phyloP scores from a whole-genome alignment of 768 basidiomycete species.

The Phaffia tasmanica region DNA sequence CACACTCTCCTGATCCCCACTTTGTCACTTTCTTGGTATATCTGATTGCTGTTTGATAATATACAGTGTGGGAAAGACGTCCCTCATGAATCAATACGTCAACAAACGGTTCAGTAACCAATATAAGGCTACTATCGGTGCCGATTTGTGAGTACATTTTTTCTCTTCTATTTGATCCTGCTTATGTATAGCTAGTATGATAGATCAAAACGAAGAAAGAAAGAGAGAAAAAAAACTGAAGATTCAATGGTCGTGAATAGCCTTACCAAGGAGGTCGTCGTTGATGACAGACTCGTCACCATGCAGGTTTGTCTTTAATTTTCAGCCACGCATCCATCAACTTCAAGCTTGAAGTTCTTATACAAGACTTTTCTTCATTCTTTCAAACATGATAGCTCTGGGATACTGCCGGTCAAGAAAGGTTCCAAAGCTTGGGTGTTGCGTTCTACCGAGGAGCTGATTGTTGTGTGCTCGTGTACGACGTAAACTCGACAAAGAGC shows the following conservation, averaged over 20 bases:
- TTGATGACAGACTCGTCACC: constrained; percentile 92
- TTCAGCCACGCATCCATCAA: not conserved
- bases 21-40: constrained; percentile 1
- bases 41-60: constrained; percentile 12
- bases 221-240: not conserved
- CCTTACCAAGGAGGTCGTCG: constrained; percentile 96
- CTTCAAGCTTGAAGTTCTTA: not conserved
- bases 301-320: constrained; percentile 65
- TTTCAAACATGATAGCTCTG: constrained; percentile 53
- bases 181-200: too few species aligned
- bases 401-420: constrained; percentile 99
- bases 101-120: constrained; percentile 99
- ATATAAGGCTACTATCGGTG: constrained; percentile 79
- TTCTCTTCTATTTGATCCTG: not conserved
- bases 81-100: constrained; percentile 99
- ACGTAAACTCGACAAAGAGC: constrained; percentile 96
- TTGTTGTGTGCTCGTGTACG: constrained; percentile 97
- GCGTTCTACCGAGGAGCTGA: constrained; percentile 99
- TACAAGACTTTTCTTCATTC: constrained; percentile 14
- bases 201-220: not conserved
- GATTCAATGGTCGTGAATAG: constrained; percentile 38
- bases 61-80: constrained; percentile 90
- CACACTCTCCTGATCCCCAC: not conserved
- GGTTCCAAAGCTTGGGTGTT: constrained; percentile 97
- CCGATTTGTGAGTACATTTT: constrained; percentile 22